These are phyloP conservation scores for Micromonas pusilla DNA, from an alignment of 139 green algal species.

Conservation along the genomic window DNA sequence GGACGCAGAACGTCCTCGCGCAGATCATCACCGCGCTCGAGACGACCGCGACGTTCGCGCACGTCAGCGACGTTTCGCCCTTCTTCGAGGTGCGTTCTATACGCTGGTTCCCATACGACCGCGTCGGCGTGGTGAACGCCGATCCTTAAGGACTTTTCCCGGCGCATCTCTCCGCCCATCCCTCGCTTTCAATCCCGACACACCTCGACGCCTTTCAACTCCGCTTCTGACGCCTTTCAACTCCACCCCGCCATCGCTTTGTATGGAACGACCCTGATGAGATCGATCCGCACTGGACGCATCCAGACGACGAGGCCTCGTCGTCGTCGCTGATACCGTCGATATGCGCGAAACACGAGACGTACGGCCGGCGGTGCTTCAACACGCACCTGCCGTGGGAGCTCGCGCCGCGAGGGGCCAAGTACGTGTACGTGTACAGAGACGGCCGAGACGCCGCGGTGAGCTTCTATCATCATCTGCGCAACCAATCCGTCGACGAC, in stretches of 20 bases:
- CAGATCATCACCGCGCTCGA: background rate
- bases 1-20: conserved; percentile 22
- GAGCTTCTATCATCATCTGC: conserved; percentile 21
- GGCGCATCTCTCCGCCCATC: no score
- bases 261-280: no score
- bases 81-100: no score
- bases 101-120: no score
- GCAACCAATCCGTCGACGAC: background rate
- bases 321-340: background rate
- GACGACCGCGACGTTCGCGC: background rate
- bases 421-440: conserved; percentile 22
- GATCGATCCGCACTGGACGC: conserved; percentile 25
- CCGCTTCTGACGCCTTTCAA: no score
- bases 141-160: no score
- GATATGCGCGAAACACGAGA: background rate
- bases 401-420: background rate
- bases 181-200: no score
- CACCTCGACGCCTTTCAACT: no score
- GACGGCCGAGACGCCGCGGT: background rate
- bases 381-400: conserved; percentile 23
- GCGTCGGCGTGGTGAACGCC: no score
- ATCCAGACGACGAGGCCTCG: background rate
- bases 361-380: conserved; percentile 7
- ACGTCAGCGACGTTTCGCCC: conserved; percentile 6
- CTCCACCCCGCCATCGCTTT: no score